Evolutionary conservation across 192 early-diverging fungal species (phyloP).

Genomic region (Haplosporangium gracile): DNA sequence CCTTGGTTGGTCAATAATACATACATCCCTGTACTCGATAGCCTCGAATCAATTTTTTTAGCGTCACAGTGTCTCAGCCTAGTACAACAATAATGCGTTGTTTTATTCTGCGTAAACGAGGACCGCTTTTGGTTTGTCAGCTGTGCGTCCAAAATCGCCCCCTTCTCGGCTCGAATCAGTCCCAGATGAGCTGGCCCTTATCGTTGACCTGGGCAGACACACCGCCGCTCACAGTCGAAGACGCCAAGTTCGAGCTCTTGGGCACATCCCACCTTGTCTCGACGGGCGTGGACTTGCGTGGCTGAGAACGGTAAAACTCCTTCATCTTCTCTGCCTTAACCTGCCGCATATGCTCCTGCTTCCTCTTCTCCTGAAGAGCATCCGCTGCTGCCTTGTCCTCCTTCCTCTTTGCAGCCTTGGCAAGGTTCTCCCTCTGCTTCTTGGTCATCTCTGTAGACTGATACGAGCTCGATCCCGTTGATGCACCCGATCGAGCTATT

Average conservation of each 20-base stretch:
- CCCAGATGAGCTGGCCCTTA: constrained; percentile 61
- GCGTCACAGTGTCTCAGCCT: no score
- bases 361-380: constrained; percentile 67
- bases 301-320: constrained; percentile 58
- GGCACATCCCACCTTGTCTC: constrained; percentile 55
- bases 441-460: constrained; percentile 65
- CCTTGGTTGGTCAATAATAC: no score
- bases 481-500: constrained; percentile 31
- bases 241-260: constrained; percentile 30
- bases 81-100: neutral
- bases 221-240: constrained; percentile 42
- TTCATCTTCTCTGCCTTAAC: constrained; percentile 59
- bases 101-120: neutral
- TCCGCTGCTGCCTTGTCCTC: constrained; percentile 64
- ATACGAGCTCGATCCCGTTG: constrained; percentile 18
- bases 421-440: constrained; percentile 73
- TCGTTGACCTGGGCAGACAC: constrained; percentile 48
- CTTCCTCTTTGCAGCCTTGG: constrained; percentile 66
- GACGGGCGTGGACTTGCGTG: constrained; percentile 43
- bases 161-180: constrained; percentile 26
- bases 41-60: no score
- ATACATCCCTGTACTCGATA: no score
- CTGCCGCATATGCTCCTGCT: constrained; percentile 67
- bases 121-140: neutral
- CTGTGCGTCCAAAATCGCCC: neutral